A percentile compares a stretch with the other conserved stretches of the same genome.
These are phyloP conservation scores for Daldinia concentrica DNA, from an alignment of 495 filamentous ascomycete species.

Conservation along the genomic window DNA sequence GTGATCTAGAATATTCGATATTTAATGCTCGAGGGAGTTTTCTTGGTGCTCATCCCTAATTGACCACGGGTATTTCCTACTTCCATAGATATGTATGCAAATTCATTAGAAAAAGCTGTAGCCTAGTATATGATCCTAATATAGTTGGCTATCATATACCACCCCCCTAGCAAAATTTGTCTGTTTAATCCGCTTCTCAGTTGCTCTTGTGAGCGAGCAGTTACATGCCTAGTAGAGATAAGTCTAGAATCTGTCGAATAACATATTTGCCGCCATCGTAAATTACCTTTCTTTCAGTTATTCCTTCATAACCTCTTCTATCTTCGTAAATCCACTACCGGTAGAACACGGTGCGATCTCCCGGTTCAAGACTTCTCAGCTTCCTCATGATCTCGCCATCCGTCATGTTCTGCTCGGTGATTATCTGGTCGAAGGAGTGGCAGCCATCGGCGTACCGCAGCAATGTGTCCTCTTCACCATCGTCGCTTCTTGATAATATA, in stretches of 20 bases:
- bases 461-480: constrained; percentile 50
- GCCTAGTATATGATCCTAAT: no score
- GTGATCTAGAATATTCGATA: no score
- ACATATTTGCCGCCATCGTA: background rate
- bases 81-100: no score
- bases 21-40: no score
- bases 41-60: no score
- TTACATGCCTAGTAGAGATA: background rate
- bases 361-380: constrained; percentile 54
- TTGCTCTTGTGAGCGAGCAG: background rate
- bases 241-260: background rate
- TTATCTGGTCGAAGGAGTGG: constrained; percentile 91
- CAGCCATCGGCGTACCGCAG: constrained; percentile 79
- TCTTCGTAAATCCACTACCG: constrained; percentile 41
- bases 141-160: no score
- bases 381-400: constrained; percentile 66
- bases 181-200: no score
- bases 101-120: no score
- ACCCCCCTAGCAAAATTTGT: no score
- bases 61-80: no score
- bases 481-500: constrained; percentile 44
- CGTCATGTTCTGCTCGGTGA: constrained; percentile 73
- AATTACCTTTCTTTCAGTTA: background rate
- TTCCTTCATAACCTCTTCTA: background rate
- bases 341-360: constrained; percentile 62